Conservation (phyloP, 768 basidiomycete species). For the Agaricus bisporus region DNA sequence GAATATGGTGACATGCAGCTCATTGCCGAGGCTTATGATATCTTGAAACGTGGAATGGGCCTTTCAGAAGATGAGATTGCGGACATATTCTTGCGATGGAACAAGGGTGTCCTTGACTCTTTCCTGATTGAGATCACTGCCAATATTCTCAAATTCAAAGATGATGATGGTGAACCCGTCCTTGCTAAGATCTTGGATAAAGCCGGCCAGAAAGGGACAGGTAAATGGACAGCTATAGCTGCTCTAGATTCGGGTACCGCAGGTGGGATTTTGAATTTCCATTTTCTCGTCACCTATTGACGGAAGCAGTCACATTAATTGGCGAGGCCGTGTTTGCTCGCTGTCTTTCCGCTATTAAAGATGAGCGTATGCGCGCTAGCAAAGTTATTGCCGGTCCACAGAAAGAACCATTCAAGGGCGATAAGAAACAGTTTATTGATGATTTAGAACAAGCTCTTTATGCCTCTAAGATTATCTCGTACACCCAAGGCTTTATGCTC, state of each 20-base stretch:
- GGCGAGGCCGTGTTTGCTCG: slow-evolving; percentile 99
- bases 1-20: slow-evolving; percentile 99
- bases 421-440: slow-evolving; percentile 98
- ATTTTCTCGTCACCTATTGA: slow-evolving; percentile 6
- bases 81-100: slow-evolving; percentile 91
- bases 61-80: slow-evolving; percentile 86
- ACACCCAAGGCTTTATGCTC: slow-evolving; percentile 99
- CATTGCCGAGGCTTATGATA: slow-evolving; percentile 98
- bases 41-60: slow-evolving; percentile 94
- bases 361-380: slow-evolving; percentile 90
- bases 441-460: slow-evolving; percentile 99
- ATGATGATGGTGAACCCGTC: slow-evolving; percentile 88
- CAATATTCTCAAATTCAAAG: slow-evolving; percentile 96
- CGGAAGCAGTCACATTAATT: slow-evolving; percentile 82
- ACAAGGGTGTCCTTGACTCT: slow-evolving; percentile 98
- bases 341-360: slow-evolving; percentile 95
- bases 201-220: slow-evolving; percentile 98
- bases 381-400: slow-evolving; percentile 87
- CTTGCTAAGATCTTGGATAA: slow-evolving; percentile 92
- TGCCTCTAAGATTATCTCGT: slow-evolving; percentile 99
- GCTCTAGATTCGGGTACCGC: slow-evolving; percentile 90
- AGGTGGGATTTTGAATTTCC: slow-evolving; percentile 39
- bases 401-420: slow-evolving; percentile 90
- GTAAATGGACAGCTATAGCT: slow-evolving; percentile 98
- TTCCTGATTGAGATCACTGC: slow-evolving; percentile 99